phyloP scores from a whole-genome alignment of 345 rosid genomes.

The Populus euphratica region DNA sequence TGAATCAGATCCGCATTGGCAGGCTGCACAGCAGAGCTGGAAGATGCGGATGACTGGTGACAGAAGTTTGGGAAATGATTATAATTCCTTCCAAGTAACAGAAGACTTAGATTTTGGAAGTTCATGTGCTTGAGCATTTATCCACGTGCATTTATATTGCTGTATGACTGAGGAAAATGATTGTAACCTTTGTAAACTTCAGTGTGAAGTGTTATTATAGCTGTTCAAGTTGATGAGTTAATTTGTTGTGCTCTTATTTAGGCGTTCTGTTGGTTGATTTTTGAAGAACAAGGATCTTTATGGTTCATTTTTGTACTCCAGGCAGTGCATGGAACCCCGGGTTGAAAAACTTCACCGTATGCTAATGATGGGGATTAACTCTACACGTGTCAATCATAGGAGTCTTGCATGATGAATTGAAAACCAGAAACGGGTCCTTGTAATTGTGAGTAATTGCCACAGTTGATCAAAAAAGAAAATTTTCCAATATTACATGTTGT shows the following conservation, averaged over 20 bases:
- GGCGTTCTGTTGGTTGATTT: constrained; percentile 11
- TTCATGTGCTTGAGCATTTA: constrained; percentile 15
- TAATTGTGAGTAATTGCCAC: background rate
- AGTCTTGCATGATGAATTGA: background rate
- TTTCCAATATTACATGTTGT: background rate
- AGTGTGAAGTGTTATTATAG: constrained; percentile 18
- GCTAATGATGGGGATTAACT: background rate
- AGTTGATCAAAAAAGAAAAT: background rate
- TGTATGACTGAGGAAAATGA: constrained; percentile 15
- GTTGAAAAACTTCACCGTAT: background rate
- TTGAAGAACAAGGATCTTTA: constrained; percentile 4
- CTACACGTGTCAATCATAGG: background rate
- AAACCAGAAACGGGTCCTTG: background rate
- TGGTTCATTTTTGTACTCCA: background rate
- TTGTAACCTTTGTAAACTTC: constrained; percentile 17
- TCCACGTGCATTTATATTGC: constrained; percentile 10
- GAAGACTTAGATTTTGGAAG: constrained; percentile 11
- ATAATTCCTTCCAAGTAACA: background rate
- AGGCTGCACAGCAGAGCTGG: constrained; percentile 28
- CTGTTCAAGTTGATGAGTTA: constrained; percentile 17
- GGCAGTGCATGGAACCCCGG: background rate
- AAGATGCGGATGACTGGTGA: constrained; percentile 12
- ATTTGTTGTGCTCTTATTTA: constrained; percentile 2
- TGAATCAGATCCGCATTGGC: constrained; percentile 10
- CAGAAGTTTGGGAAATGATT: constrained; percentile 12